These are phyloP conservation scores for Calocera viscosa DNA, from an alignment of 768 basidiomycete species.

Conservation along the genomic window DNA sequence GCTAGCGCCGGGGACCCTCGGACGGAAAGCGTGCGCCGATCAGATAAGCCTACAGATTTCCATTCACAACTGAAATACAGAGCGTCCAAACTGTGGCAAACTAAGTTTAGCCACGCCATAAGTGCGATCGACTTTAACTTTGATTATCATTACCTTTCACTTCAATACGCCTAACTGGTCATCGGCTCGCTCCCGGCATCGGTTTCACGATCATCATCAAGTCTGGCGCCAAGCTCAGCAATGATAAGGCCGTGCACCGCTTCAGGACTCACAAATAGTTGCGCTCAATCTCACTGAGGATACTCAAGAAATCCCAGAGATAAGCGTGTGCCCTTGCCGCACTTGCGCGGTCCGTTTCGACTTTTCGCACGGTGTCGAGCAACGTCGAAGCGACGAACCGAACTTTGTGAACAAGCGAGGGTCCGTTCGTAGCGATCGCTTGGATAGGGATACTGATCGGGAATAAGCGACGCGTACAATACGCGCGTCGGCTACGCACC, in stretches of 20 bases:
- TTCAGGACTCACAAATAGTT: slow-evolving; percentile 46
- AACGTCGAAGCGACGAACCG: slow-evolving; percentile 86
- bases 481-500: slow-evolving; percentile 30
- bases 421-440: slow-evolving; percentile 80
- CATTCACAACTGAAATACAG: too few relatives aligned
- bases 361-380: slow-evolving; percentile 70
- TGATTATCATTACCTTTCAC: neutral
- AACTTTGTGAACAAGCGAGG: slow-evolving; percentile 62
- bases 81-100: too few relatives aligned
- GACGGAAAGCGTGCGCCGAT: too few relatives aligned
- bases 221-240: slow-evolving; percentile 26
- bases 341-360: slow-evolving; percentile 63
- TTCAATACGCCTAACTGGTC: neutral
- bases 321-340: slow-evolving; percentile 79
- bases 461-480: neutral
- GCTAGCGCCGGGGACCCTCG: too few relatives aligned
- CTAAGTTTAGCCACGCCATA: neutral
- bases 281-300: slow-evolving; percentile 80
- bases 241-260: neutral
- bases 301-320: slow-evolving; percentile 85
- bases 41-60: too few relatives aligned
- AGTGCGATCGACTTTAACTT: neutral
- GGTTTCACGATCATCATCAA: slow-evolving; percentile 55
- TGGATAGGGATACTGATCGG: slow-evolving; percentile 70
- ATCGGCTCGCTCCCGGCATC: neutral